Evolutionary conservation across 148 eudicot genomes (phyloP).

Genomic region (Persicaria maculosa): DNA sequence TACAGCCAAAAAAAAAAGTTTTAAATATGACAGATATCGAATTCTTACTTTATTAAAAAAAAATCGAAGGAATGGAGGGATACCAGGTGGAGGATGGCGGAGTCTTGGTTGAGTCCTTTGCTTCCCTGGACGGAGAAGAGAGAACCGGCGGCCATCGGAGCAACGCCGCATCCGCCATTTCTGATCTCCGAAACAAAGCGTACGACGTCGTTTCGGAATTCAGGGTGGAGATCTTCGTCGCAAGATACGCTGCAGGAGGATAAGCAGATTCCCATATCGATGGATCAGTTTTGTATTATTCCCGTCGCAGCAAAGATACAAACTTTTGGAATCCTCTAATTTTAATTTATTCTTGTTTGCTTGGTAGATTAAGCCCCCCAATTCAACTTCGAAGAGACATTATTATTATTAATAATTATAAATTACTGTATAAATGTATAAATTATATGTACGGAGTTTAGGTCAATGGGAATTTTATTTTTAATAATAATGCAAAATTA

Average conservation of each 20-base stretch:
- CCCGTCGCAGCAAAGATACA: background rate
- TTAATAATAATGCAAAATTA: background rate
- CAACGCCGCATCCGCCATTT: background rate
- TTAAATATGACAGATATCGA: too few relatives aligned
- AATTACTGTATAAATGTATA: background rate
- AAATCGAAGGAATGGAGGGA: too few relatives aligned
- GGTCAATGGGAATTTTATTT: background rate
- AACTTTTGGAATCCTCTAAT: background rate
- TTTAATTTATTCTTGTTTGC: background rate
- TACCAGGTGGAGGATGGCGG: conserved; percentile 69
- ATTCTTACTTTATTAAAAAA: too few relatives aligned
- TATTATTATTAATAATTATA: too few relatives aligned
- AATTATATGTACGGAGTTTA: background rate
- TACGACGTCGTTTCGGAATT: background rate
- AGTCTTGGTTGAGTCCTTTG: conserved; percentile 77
- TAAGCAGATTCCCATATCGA: background rate
- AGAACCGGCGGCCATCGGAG: background rate
- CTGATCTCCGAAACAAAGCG: background rate
- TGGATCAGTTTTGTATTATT: background rate
- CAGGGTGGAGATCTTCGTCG: background rate
- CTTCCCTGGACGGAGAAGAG: conserved; percentile 25
- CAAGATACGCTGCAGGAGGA: background rate
- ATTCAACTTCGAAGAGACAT: too few relatives aligned
- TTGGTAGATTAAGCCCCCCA: background rate
- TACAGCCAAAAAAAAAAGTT: too few relatives aligned